A percentile compares a stretch with the other conserved stretches of the same genome.
phyloP scores from a whole-genome alignment of 371 early-diverging fungal genomes.

The Chytridiales sp. region DNA sequence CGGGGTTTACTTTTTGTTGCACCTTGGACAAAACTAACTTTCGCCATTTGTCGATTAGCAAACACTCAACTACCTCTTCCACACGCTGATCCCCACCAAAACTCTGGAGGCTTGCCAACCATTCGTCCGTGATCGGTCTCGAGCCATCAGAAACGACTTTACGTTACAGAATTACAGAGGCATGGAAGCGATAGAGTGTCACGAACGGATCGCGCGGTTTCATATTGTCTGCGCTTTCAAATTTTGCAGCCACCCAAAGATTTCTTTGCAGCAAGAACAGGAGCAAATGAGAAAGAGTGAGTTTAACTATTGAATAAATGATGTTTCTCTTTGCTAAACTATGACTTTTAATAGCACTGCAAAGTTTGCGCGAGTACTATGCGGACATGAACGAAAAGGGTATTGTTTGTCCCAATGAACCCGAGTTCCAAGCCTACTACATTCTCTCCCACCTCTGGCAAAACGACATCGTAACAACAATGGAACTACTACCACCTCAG shows the following conservation, averaged over 20 bases:
- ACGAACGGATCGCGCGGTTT: constrained; percentile 87
- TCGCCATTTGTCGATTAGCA: constrained; percentile 31
- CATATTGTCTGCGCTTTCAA: constrained; percentile 79
- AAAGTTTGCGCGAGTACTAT: constrained; percentile 82
- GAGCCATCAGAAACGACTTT: constrained; percentile 87
- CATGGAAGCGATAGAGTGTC: constrained; percentile 61
- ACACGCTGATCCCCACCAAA: constrained; percentile 52
- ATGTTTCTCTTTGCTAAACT: not conserved
- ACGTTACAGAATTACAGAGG: constrained; percentile 80
- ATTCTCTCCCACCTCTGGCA: constrained; percentile 72
- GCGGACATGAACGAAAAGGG: constrained; percentile 65
- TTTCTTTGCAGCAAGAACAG: constrained; percentile 79
- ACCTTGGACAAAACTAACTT: not conserved
- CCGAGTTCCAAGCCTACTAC: constrained; percentile 86
- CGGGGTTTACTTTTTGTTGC: not conserved
- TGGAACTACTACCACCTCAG: constrained; percentile 50
- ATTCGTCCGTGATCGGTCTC: constrained; percentile 86
- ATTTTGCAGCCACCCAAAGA: constrained; percentile 63
- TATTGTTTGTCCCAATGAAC: constrained; percentile 67
- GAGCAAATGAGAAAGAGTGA: constrained; percentile 86
- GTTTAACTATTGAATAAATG: not conserved
- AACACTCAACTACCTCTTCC: constrained; percentile 79
- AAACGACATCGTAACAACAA: constrained; percentile 56
- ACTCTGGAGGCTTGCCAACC: constrained; percentile 68
- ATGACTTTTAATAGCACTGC: constrained; percentile 52